Conservation (phyloP, 2,329 filamentous ascomycete genomes). For the Colletotrichum plurivorum region DNA sequence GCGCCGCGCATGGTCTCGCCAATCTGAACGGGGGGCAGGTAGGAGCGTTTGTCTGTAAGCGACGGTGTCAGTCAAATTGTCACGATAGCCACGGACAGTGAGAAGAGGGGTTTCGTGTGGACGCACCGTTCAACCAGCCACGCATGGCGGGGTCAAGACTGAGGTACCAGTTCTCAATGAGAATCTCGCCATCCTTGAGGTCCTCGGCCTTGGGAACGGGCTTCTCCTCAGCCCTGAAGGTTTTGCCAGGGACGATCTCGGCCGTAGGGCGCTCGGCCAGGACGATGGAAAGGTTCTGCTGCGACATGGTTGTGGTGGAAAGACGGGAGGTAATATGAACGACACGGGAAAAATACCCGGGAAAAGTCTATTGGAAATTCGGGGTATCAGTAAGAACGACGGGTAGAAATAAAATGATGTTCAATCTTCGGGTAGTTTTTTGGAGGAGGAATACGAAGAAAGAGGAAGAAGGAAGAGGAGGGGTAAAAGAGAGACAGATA, state of each 20-base stretch:
- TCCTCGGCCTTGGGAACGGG: slow-evolving; percentile 65
- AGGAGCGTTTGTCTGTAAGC: slow-evolving; percentile 63
- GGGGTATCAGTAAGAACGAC: slow-evolving; percentile 3
- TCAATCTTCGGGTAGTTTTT: background rate
- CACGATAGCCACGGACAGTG: background rate
- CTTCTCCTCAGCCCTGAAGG: slow-evolving; percentile 69
- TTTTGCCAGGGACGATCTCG: slow-evolving; percentile 74
- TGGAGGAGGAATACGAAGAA: background rate
- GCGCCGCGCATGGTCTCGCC: slow-evolving; percentile 78
- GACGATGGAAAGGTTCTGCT: slow-evolving; percentile 65
- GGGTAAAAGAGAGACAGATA: slow-evolving; percentile 1
- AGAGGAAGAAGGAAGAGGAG: background rate
- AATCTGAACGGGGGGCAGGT: slow-evolving; percentile 77
- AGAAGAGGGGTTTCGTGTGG: background rate
- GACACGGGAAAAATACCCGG: background rate
- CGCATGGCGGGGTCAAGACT: slow-evolving; percentile 84
- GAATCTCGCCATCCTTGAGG: slow-evolving; percentile 75
- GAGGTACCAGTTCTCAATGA: slow-evolving; percentile 74
- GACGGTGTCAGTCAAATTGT: background rate
- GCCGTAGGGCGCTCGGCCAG: slow-evolving; percentile 75
- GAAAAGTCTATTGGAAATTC: background rate
- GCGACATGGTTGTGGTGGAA: slow-evolving; percentile 52
- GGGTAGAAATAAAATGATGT: background rate
- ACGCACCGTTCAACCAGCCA: slow-evolving; percentile 74
- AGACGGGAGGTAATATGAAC: background rate